Evolutionary conservation across 768 basidiomycete species (phyloP).

Genomic region (Sporobolomyces pararoseus): DNA sequence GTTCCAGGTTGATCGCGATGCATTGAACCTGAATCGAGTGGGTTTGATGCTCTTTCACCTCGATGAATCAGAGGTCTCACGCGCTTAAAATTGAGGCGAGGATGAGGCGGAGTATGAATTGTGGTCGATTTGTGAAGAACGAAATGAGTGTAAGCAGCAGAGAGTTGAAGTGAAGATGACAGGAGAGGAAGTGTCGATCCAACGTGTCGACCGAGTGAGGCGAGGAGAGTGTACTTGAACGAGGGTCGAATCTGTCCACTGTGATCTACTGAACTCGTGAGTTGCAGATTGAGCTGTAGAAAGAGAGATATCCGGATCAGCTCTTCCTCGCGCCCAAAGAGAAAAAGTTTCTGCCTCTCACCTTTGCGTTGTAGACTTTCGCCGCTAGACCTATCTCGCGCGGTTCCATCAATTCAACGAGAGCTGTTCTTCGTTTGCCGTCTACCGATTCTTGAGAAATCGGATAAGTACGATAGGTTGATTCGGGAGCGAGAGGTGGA

Average conservation of each 20-base stretch:
- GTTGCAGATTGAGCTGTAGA: neutral
- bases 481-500: neutral
- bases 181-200: neutral
- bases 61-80: neutral
- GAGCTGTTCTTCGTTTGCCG: neutral
- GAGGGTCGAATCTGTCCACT: neutral
- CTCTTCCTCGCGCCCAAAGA: too few relatives aligned
- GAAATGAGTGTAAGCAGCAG: neutral
- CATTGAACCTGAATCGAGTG: neutral
- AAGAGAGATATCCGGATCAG: neutral
- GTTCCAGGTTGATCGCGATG: neutral
- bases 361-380: neutral
- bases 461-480: neutral
- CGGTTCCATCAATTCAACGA: neutral
- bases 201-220: neutral
- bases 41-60: neutral
- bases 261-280: too few relatives aligned
- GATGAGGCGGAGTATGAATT: neutral
- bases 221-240: conserved; percentile 5
- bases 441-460: neutral
- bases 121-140: neutral
- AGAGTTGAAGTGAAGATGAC: neutral
- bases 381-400: neutral
- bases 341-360: too few relatives aligned
- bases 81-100: neutral